Evolutionary conservation across 345 rosid genomes (phyloP).

Genomic region (Populus ilicifolia): DNA sequence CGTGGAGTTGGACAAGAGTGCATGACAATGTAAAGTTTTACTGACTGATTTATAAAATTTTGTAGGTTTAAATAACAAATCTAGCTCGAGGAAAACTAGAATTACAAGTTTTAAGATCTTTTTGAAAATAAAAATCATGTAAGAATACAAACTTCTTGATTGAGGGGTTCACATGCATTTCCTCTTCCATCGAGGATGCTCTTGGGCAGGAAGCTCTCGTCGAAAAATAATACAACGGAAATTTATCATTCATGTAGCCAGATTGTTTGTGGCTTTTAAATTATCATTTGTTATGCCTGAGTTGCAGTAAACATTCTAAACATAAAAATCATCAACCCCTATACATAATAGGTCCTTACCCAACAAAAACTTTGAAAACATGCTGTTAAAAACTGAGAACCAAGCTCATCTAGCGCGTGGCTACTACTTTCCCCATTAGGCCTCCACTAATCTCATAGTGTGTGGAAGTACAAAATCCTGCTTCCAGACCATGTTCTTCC

Average conservation of each 20-base stretch:
- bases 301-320: neutral
- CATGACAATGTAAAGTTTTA: neutral
- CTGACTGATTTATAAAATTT: neutral
- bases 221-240: neutral
- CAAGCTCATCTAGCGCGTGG: conserved; percentile 36
- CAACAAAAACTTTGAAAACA: neutral
- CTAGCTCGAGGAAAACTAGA: neutral
- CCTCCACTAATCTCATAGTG: conserved; percentile 75
- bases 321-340: neutral
- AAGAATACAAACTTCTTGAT: neutral
- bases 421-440: conserved; percentile 78
- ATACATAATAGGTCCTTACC: neutral
- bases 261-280: neutral
- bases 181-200: neutral
- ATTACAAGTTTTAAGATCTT: neutral
- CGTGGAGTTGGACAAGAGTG: neutral
- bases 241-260: neutral
- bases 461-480: conserved; percentile 64
- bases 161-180: neutral
- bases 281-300: neutral
- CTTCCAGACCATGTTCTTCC: conserved; percentile 67
- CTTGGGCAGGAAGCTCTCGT: neutral
- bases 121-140: neutral
- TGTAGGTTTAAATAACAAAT: neutral
- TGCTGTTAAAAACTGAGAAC: neutral